phyloP scores from a whole-genome alignment of 352 stramenopile genomes.

The Globisporangium emineosum region DNA sequence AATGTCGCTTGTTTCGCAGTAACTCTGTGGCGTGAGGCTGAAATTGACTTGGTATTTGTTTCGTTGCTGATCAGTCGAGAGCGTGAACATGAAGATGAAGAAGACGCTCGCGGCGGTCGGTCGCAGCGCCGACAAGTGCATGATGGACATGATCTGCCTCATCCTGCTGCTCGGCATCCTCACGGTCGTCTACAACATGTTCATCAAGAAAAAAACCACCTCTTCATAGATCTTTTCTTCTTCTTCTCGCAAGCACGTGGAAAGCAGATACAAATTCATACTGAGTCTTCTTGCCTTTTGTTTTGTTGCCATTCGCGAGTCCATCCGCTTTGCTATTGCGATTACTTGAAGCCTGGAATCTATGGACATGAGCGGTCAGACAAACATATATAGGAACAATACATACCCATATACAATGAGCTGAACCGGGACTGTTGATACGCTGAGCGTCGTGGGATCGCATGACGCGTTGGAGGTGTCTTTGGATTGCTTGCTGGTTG shows the following conservation, averaged over 20 bases:
- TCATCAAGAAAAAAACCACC: constrained; percentile 63
- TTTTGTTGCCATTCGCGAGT: background rate
- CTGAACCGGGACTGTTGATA: background rate
- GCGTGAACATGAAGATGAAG: constrained; percentile 85
- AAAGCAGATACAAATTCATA: background rate
- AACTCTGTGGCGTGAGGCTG: background rate
- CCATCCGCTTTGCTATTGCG: background rate
- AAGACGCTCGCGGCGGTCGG: constrained; percentile 71
- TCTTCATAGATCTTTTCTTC: background rate
- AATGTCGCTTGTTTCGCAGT: background rate
- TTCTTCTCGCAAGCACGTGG: background rate
- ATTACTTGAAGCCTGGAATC: background rate
- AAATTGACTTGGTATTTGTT: background rate
- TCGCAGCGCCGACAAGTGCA: constrained; percentile 79
- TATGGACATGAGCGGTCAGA: background rate
- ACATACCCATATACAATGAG: background rate
- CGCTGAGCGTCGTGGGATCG: background rate
- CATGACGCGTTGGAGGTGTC: background rate
- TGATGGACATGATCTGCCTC: constrained; percentile 90
- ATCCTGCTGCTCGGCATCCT: constrained; percentile 82
- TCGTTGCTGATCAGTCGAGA: constrained; percentile 52
- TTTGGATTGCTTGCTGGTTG: background rate
- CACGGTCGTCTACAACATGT: constrained; percentile 87
- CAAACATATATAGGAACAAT: background rate
- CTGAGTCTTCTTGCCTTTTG: background rate